Percentiles rank a stretch among this genome's conserved stretches.
Conservation (phyloP, 169 alveolate species). For the Perkinsus chesapeaki region DNA sequence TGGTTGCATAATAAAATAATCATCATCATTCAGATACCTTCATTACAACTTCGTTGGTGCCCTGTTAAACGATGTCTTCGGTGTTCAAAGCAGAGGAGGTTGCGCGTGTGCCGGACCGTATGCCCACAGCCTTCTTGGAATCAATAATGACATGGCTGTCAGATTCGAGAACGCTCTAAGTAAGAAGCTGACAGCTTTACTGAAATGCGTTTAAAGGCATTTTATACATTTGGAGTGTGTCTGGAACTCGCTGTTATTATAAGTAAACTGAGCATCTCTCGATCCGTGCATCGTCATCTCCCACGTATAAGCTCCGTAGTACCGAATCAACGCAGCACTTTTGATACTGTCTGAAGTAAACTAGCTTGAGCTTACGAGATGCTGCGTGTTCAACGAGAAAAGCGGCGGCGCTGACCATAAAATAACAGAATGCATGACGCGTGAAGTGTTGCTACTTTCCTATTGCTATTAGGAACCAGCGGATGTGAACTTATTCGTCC, state of each 20-base stretch:
- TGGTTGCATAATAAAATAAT: background rate
- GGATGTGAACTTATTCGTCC: slow-evolving; percentile 80
- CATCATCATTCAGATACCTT: slow-evolving; percentile 39
- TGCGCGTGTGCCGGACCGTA: slow-evolving; percentile 90
- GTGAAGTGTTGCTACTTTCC: background rate
- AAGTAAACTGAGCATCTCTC: background rate
- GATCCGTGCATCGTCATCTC: background rate
- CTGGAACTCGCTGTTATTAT: background rate
- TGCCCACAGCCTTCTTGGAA: slow-evolving; percentile 69
- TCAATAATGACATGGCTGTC: slow-evolving; percentile 25
- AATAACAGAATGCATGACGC: background rate
- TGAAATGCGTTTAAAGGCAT: too few species aligned
- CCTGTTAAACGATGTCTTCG: slow-evolving; percentile 83
- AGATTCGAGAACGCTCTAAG: slow-evolving; percentile 13
- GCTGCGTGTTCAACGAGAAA: too few species aligned
- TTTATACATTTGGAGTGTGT: slow-evolving; percentile 47
- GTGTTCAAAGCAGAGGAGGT: slow-evolving; percentile 84
- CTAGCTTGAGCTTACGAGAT: too few species aligned
- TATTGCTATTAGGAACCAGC: slow-evolving; percentile 37
- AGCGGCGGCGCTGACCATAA: too few species aligned
- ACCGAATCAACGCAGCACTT: too few species aligned
- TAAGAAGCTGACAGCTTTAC: too few species aligned
- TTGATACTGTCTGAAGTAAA: too few species aligned
- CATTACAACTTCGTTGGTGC: slow-evolving; percentile 82
- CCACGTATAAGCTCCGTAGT: background rate